Evolutionary conservation across 2,329 filamentous ascomycete genomes (phyloP).

Genomic region (Ceratocystis harringtonii): DNA sequence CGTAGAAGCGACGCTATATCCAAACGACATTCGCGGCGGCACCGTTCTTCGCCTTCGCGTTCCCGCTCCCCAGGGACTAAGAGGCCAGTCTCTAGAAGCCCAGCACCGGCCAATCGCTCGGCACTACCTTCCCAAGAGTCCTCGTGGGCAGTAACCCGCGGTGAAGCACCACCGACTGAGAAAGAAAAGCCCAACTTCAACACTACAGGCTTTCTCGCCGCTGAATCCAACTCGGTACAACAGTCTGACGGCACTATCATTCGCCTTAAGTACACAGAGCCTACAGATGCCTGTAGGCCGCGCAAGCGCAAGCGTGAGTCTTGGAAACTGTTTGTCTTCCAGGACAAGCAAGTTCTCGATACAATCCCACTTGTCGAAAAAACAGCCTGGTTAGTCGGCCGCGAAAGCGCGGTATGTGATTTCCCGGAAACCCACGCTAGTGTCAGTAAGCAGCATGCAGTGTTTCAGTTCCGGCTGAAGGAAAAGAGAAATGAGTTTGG

Average conservation of each 20-base stretch:
- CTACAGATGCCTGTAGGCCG: slow-evolving; percentile 79
- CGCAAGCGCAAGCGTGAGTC: slow-evolving; percentile 45
- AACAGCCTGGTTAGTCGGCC: slow-evolving; percentile 82
- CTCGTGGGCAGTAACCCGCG: slow-evolving; percentile 42
- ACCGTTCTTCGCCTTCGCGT: not conserved
- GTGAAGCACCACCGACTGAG: slow-evolving; percentile 32
- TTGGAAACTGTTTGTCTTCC: slow-evolving; percentile 92
- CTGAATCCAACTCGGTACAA: slow-evolving; percentile 64
- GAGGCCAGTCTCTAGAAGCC: not conserved
- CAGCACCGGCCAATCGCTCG: slow-evolving; percentile 20
- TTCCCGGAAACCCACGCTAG: slow-evolving; percentile 77
- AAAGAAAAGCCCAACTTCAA: slow-evolving; percentile 84
- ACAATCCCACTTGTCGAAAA: slow-evolving; percentile 61
- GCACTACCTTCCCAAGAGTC: slow-evolving; percentile 47
- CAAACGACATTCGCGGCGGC: not conserved
- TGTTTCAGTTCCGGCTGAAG: slow-evolving; percentile 78
- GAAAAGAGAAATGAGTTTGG: slow-evolving; percentile 77
- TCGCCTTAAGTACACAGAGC: slow-evolving; percentile 91
- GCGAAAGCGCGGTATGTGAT: slow-evolving; percentile 69
- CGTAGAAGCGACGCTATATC: not conserved
- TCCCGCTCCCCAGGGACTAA: not conserved
- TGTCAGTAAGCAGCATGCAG: slow-evolving; percentile 88
- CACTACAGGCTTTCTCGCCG: slow-evolving; percentile 66
- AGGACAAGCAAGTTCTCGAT: slow-evolving; percentile 63
- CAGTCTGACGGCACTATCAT: slow-evolving; percentile 60